Evolutionary conservation across 2,329 filamentous ascomycete genomes (phyloP), one percentile per base, ranked within the genome.

Genomic region (Cercospora sp.): DNA sequence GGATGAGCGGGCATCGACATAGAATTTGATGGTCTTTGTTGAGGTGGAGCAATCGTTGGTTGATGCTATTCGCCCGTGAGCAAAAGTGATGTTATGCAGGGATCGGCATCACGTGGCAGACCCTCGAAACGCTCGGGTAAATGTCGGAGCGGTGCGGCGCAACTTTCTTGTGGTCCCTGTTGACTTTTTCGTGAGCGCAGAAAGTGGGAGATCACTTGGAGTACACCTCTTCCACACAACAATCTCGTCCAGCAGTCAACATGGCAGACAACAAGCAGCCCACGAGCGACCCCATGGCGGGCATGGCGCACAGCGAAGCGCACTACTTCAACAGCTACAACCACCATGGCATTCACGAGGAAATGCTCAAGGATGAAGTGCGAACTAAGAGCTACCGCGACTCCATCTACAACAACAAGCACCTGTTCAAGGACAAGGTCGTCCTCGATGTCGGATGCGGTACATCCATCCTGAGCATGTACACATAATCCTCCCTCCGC

Each of bases 321-420:
- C 95, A 98, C 82, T 99, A 98, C 86, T 98, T 98, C 85, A 98
- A 97, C 85, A 97, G 94, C 82, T 98, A 98, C 82, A 97, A 98
- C 81, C 95, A 98, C 83, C 94, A 98, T 87, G 94, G 93, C 80
- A 97, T 97, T 79, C 94, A 97, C 81, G 94, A 97, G 85, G 94
- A 97, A 84, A 34, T 78, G 69, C 78, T 97, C 92, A 98, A 97
- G 90, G 95, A 99, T 83, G 95, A 99, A 82, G 94, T 99, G 70
- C 93, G 95, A 74, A 99, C 95, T 66, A 88, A 89, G 80, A 97
- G 93, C 70, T 99, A 99, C 86, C 94, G 97, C 86, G 94, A 98
- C 81, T 89, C 95, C 61, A 98, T 99, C 80, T 90, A 97, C 80
- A 94, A 98, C 82, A 99, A 98, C 85, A 91, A 90, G 82, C 95